Evolutionary conservation across 345 rosid species (phyloP), one percentile per base, ranked within the genome.

Genomic region (Boechera stricta): DNA sequence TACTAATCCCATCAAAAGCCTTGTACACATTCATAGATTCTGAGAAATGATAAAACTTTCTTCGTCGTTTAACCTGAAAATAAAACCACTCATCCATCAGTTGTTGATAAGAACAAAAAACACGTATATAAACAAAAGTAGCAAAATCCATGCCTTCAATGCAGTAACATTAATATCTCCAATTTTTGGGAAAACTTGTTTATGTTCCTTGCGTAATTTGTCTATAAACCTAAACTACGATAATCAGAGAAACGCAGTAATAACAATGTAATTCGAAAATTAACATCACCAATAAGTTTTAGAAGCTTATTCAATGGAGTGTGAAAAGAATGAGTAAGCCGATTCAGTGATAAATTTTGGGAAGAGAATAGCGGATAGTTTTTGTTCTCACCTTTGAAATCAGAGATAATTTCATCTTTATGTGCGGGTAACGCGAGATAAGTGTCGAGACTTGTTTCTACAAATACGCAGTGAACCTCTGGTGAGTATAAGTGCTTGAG

Each of bases 401-500:
- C 91, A 55, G 82, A 76, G 41, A 90, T 85, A 52, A 86, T 85
- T 64, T 90, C 91, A 63, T 85, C 52, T 32, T 39, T 55, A 70
- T 87, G 75, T 76, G 86, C 85, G 65, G 42, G 45, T 72, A 85
- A 6, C 12, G 72, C 86, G 38, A 91, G 78, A 84, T 81, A 85
- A 45, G 97, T 91, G 24, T 75, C 84, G 57, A 94, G 82, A 10
- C 11, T 85, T 16, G 94, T 90, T 75, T 86, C 89, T 0, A 94
- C 58, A 73, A 85, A 88, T 26, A 90, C 84, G 18, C 18, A 24
- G 51, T 55, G 56, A 11, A 21, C 24, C 24, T 21, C 24, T 21
- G 24, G 24, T 21, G 24, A 21, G 24, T 21, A 21, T 2, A 36
- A 36, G 41, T 36, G 41, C 3, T 2, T 36, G 39, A 36, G 10